Evolutionary conservation across 768 basidiomycete species (phyloP).

Genomic region (Leucosporidium yakuticum): DNA sequence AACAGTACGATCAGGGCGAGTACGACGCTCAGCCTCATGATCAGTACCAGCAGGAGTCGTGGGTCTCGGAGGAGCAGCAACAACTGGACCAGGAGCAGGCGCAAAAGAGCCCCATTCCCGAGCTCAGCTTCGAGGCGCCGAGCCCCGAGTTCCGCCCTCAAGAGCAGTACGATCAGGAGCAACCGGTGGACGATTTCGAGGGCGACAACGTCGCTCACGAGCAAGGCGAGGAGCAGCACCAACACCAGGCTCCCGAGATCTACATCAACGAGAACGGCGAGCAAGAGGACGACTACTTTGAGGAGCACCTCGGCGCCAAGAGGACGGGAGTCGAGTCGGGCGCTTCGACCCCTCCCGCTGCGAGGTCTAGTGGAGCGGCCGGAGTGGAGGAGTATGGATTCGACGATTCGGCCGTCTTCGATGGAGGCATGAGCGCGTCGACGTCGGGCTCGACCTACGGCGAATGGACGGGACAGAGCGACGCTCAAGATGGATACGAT

Average conservation of each 20-base stretch:
- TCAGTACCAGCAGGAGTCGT: not conserved
- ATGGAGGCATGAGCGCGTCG: not conserved
- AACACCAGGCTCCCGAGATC: not conserved
- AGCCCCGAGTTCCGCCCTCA: constrained; percentile 4
- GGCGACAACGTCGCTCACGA: constrained; percentile 1
- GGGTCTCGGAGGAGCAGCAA: constrained; percentile 26
- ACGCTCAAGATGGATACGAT: constrained; percentile 21
- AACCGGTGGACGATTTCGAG: constrained; percentile 10
- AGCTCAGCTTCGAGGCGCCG: constrained; percentile 19
- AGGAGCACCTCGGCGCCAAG: not conserved
- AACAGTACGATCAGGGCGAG: not conserved
- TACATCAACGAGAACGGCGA: constrained; percentile 29
- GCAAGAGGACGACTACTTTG: constrained; percentile 12
- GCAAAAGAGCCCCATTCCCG: constrained; percentile 6
- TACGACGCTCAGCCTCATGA: not conserved
- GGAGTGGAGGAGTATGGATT: not conserved
- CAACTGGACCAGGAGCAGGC: constrained; percentile 11
- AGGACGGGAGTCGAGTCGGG: too few relatives aligned
- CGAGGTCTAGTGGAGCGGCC: not conserved
- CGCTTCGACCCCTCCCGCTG: too few relatives aligned
- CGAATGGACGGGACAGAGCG: constrained; percentile 27
- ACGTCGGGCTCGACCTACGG: constrained; percentile 28
- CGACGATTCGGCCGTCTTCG: constrained; percentile 1
- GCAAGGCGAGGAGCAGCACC: too few relatives aligned
- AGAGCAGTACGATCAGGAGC: constrained; percentile 5